Percentiles rank a stretch among this genome's conserved stretches.
Evolutionary conservation across 768 basidiomycete genomes (phyloP).

Genomic region (Gymnopilus junonius): DNA sequence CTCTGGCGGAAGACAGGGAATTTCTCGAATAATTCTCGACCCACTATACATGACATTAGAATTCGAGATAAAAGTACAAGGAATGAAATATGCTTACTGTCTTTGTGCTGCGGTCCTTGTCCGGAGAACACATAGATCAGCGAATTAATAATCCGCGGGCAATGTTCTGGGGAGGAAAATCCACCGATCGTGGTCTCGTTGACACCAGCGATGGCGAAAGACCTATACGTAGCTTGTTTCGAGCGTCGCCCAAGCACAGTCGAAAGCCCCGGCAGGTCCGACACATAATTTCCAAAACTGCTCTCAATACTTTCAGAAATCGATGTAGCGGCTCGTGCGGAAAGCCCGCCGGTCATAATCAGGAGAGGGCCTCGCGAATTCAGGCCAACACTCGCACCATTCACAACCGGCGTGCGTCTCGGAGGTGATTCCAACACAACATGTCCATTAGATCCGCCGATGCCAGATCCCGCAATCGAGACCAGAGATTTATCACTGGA

Average conservation of each 20-base stretch:
- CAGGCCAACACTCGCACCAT: not conserved
- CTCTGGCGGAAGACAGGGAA: slow-evolving; percentile 42
- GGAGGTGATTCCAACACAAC: slow-evolving; percentile 42
- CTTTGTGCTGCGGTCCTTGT: slow-evolving; percentile 29
- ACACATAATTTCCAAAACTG: slow-evolving; percentile 1
- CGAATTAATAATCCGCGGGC: slow-evolving; percentile 27
- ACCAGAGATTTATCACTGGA: slow-evolving; percentile 33
- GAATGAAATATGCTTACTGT: slow-evolving; percentile 25
- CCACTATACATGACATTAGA: slow-evolving; percentile 26
- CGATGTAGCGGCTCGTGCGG: slow-evolving; percentile 26
- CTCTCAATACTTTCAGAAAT: slow-evolving; percentile 10
- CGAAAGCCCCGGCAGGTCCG: slow-evolving; percentile 14
- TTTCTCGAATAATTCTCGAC: slow-evolving; percentile 29
- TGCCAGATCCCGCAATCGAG: slow-evolving; percentile 47
- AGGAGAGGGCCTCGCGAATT: slow-evolving; percentile 26
- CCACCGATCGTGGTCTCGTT: slow-evolving; percentile 28
- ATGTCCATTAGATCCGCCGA: slow-evolving; percentile 49
- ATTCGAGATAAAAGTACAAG: not conserved
- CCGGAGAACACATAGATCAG: slow-evolving; percentile 37
- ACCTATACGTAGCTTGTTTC: slow-evolving; percentile 37
- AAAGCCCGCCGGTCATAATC: slow-evolving; percentile 39
- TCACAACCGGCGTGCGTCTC: not conserved
- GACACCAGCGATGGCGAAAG: slow-evolving; percentile 36
- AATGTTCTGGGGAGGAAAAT: slow-evolving; percentile 33
- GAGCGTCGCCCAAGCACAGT: slow-evolving; percentile 32